phyloP scores from a whole-genome alignment of 257 asterid species.

The Cordia subcordata region DNA sequence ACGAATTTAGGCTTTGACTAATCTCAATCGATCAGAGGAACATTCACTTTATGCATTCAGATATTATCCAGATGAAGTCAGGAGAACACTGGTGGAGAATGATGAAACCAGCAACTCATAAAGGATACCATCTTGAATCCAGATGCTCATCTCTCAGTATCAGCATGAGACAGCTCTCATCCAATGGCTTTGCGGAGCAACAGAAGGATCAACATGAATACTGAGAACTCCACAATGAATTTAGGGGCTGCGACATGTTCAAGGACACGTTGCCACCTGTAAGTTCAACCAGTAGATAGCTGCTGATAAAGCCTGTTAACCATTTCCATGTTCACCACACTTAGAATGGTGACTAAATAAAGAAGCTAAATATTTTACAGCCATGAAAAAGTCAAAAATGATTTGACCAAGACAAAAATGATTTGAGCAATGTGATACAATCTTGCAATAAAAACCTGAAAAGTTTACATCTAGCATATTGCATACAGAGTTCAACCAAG shows the following conservation, averaged over 20 bases:
- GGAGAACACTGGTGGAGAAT: neutral
- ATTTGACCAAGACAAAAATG: neutral
- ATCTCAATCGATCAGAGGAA: no score
- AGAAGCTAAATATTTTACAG: constrained; percentile 1
- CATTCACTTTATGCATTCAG: no score
- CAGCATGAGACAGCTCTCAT: constrained; percentile 8
- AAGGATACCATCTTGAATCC: neutral
- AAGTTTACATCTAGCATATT: no score
- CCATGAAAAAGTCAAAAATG: neutral
- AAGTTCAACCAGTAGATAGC: constrained; percentile 98
- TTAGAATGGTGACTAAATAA: constrained; percentile 44
- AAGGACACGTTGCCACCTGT: constrained; percentile 78
- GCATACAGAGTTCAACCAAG: no score
- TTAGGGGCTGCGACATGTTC: constrained; percentile 35
- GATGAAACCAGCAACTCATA: neutral
- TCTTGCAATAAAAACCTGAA: no score
- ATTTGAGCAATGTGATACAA: neutral
- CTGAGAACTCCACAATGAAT: constrained; percentile 50
- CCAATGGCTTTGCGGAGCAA: constrained; percentile 44
- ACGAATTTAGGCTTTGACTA: no score
- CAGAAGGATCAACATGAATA: constrained; percentile 42
- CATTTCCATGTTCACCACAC: constrained; percentile 66
- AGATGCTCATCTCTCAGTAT: neutral
- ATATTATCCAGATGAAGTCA: no score
- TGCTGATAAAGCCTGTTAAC: constrained; percentile 95